These are phyloP conservation scores for Trichoderma koningii DNA, from an alignment of 2,329 filamentous ascomycete species.

Conservation along the genomic window DNA sequence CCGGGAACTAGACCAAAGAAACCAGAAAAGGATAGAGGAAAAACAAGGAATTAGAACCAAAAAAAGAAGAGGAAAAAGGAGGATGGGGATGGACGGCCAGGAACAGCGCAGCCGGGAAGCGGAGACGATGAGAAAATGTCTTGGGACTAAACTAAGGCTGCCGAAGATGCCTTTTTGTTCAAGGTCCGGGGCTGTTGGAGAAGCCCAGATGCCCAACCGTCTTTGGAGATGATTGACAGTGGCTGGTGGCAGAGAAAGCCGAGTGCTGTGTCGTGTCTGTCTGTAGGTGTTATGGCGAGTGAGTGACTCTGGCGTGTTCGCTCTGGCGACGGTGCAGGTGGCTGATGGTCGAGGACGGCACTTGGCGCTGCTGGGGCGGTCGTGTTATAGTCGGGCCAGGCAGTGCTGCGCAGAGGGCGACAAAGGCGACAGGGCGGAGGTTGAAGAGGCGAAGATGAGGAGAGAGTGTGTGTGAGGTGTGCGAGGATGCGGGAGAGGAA, in stretches of 20 bases:
- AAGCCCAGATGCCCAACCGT: slow-evolving; percentile 18
- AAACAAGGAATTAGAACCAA: slow-evolving; percentile 13
- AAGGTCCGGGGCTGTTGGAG: slow-evolving; percentile 19
- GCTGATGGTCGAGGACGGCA: neutral
- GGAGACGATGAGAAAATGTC: slow-evolving; percentile 26
- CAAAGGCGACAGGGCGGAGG: neutral
- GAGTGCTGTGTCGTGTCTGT: neutral
- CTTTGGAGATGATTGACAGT: slow-evolving; percentile 21
- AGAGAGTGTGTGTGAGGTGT: neutral
- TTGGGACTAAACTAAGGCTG: slow-evolving; percentile 19
- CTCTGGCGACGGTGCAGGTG: neutral
- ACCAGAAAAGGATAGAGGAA: slow-evolving; percentile 24
- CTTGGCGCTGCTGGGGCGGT: neutral
- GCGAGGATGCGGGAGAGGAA: neutral
- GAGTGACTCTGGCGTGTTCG: neutral
- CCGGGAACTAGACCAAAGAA: slow-evolving; percentile 34
- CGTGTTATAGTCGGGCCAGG: neutral
- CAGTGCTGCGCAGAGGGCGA: neutral
- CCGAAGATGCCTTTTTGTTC: slow-evolving; percentile 17
- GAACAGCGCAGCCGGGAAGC: slow-evolving; percentile 22
- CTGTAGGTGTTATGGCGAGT: neutral
- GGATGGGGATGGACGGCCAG: slow-evolving; percentile 18
- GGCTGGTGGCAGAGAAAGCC: slow-evolving; percentile 5
- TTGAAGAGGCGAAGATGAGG: neutral
- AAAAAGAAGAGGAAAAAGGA: slow-evolving; percentile 16